Base-by-base conservation (phyloP, 352 stramenopile genomes). In the Phytophthora agathidicida region DNA sequence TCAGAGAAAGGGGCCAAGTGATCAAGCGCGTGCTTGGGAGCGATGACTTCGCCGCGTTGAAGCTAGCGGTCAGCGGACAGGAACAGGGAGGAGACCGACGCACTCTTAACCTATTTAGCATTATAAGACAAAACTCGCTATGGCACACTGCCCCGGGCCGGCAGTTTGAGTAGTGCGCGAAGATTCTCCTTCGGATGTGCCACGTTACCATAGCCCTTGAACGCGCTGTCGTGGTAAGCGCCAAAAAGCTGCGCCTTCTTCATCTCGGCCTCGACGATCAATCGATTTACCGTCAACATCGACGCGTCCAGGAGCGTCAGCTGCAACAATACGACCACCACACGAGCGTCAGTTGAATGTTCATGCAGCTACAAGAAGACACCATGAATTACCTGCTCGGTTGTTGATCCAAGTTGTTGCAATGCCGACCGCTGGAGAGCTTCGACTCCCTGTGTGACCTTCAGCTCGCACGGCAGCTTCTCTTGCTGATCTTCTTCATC, bases 161-260 rank as follows among this genome's bases (percentile, higher is more conserved):
- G 62, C 8, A 74, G 42, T 14, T 59, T 45, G 0, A 91, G 74
- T 57, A 91, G 56, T 19, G 82, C 73, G 27, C 79, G 75, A 28
- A 91, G 68, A 26, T 67, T 85, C 42, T 94, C 84, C 61, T 94
- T 92, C 3, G 84, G 79, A 9, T 80, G 65, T 20, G 79, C 47
- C 8, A 86, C 50, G 49, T 88, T 77, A 0, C 64, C 61, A 54
- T 94, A 94, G 41, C 79, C 82, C 61, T 89, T 88, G 61, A 94
- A 94, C 20, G 78, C 82, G 44, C 76, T 86, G 47, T 77, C 75
- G 53, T 91, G 80, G 67, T 89, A 92, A n/a, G 81, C 67, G 10
- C 70, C 58, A 51, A 94, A 94, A 2, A 94, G 58, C 42, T 75
- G 61, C 1, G 75, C 60, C 45, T 89, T 89, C 64, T 87, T 82